These are phyloP conservation scores for Microcos paniculata DNA, from an alignment of 345 rosid genomes.

Conservation along the genomic window DNA sequence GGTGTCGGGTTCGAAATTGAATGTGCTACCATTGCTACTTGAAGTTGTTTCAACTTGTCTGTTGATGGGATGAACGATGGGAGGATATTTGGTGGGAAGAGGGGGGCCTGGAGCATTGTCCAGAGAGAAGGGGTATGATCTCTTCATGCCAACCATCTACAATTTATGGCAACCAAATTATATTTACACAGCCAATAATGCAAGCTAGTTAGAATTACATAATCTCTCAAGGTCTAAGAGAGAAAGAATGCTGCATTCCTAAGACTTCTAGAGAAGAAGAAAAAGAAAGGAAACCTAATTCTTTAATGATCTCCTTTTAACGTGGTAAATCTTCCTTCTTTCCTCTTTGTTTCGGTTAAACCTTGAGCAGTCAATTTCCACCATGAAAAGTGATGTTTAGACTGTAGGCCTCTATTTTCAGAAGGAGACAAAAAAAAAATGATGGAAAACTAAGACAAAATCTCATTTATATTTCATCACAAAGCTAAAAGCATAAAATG, in stretches of 20 bases:
- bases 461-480: background rate
- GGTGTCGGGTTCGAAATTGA: conserved; percentile 13
- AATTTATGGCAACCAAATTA: conserved; percentile 23
- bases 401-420: background rate
- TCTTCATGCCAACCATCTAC: conserved; percentile 54
- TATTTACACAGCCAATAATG: background rate
- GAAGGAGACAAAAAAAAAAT: background rate
- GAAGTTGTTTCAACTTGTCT: conserved; percentile 38
- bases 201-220: background rate
- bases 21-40: conserved; percentile 25
- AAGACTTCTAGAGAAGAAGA: background rate
- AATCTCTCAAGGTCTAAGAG: background rate
- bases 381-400: background rate
- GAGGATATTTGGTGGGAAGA: conserved; percentile 26
- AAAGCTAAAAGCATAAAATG: background rate
- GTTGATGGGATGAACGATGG: conserved; percentile 28
- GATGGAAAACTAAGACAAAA: background rate
- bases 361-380: background rate
- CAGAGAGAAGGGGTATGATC: conserved; percentile 45
- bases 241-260: background rate
- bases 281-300: background rate
- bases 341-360: background rate
- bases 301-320: background rate
- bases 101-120: conserved; percentile 34
- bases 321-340: background rate